Base-by-base conservation (phyloP, 2,329 filamentous ascomycete species). In the Escovopsis weberi region DNA sequence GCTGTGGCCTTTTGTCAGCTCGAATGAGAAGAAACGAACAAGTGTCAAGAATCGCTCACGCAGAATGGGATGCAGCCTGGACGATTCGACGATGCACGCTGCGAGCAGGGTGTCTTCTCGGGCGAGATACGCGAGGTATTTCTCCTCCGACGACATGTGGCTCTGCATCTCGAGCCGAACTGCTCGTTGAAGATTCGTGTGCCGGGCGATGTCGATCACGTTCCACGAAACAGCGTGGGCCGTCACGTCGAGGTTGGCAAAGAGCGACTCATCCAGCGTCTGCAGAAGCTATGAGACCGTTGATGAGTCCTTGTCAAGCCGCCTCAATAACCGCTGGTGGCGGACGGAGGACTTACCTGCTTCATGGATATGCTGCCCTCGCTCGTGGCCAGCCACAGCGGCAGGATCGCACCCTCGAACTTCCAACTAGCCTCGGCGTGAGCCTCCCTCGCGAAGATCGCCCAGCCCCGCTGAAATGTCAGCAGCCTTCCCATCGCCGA, bases 181-280 rank as follows among this genome's bases (percentile, higher is more conserved):
- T 12, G 12, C 15, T 12, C 28, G 15, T 12, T 41, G 39, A 11
- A 36, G 8, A 2, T 3, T 11, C 12, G 9, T 23, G 12, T 43
- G 40, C 12, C 42, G 43, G 12, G 43, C 26, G 23, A 45, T 32
- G 12, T 30, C 38, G 5, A 45, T 23, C 7, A 44, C 30, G 15
- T 15, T 37, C 44, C 44, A 46, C 2, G 44, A 41, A 6, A 46
- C 12, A 6, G 33, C 39, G 12, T 42, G 40, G 19, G 42, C 43
- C 12, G 44, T 46, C 4, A 44, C 44, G 37, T 46, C 44, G 12
- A 46, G 38, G 12, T 46, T 46, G 6, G 45, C 45, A 32, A 47
- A 47, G 4, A 47, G 28, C 4, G 35, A 38, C 28, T 47, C 45
- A 32, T 47, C 45, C 4, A 47, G 33, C 2, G 45, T 44, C 19